Base-by-base conservation (phyloP, 2,329 filamentous ascomycete genomes). In the Fusarium palustre region DNA sequence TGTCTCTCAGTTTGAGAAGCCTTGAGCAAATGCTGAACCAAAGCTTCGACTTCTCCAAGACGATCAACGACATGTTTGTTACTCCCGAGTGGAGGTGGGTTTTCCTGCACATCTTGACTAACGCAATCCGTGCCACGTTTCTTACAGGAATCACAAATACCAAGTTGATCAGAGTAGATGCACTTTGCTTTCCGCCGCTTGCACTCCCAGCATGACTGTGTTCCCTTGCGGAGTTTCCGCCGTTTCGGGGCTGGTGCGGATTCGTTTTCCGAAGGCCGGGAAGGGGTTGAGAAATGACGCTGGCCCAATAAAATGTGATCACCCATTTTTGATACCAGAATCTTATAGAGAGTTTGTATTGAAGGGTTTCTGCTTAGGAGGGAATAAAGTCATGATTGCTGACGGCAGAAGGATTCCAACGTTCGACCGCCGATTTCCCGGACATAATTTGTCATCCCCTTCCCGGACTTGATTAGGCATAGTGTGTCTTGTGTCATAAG, bases 161-260 rank as follows among this genome's bases (percentile, higher is more conserved):
- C 59, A 7, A 82, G 79, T 5, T 76, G 68, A 6, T 79, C 72
- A 13, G 77, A 74, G 61, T 85, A 84, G 18, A 79, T 81, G 71
- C 86, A 88, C 4, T 81, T 78, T 7, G 84, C 80, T 76, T 88
- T 88, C 25, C 85, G 81, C 52, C 84, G 81, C 75, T 86, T 86
- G 79, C 86, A 88, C 68, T 87, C 85, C 85, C 86, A 88, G 73
- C 86, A 88, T 58, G 85, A 87, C 30, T 77, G 79, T 0, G 86
- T 88, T n/a, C 86, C 86, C 55, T 87, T 88, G 24, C 85, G 83
- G 24, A 86, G 25, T 60, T 74, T 76, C 13, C 73, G 64, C 22
- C 69, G 64, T 34, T 74, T 74, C 20, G 54, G 25, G 3, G 47
- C 63, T 20, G 69, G 67, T 3, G 48, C 33, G 9, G 49, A 36